These are phyloP conservation scores for Spencermartinsiella ligniputridi DNA, from an alignment of 1,139 yeast species.

Conservation along the genomic window DNA sequence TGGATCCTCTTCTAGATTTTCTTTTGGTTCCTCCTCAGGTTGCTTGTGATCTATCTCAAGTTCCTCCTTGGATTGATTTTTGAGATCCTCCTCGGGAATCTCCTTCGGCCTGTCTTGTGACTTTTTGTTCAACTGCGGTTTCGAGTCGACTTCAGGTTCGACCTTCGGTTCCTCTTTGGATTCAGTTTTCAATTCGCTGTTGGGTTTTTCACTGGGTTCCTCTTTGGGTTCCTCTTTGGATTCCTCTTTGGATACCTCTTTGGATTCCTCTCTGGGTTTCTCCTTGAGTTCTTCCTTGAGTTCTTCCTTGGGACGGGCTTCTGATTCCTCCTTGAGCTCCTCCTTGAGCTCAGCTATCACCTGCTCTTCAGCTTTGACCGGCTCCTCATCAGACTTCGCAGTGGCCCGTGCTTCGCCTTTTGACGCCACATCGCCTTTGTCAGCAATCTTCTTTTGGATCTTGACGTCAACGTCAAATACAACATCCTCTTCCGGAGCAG, in stretches of 20 bases:
- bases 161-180: slow-evolving; percentile 7
- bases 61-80: slow-evolving; percentile 6
- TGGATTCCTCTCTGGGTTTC: slow-evolving; percentile 10
- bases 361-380: background rate
- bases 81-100: background rate
- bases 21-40: slow-evolving; percentile 1
- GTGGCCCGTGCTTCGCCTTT: slow-evolving; percentile 1
- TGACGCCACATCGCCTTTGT: background rate
- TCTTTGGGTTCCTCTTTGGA: slow-evolving; percentile 8
- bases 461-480: slow-evolving; percentile 12
- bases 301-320: background rate
- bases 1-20: slow-evolving; percentile 2
- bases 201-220: background rate
- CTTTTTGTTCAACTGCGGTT: background rate
- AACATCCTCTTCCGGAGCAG: slow-evolving; percentile 27
- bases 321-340: slow-evolving; percentile 6
- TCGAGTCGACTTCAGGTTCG: slow-evolving; percentile 3
- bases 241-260: slow-evolving; percentile 4
- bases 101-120: background rate
- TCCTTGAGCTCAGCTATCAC: background rate
- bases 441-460: slow-evolving; percentile 7
- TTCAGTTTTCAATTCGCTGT: slow-evolving; percentile 3
- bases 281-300: slow-evolving; percentile 3
- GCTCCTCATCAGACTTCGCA: background rate
- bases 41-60: background rate